Conservation (phyloP, 495 filamentous ascomycete genomes). For the Penicillium lagena region DNA sequence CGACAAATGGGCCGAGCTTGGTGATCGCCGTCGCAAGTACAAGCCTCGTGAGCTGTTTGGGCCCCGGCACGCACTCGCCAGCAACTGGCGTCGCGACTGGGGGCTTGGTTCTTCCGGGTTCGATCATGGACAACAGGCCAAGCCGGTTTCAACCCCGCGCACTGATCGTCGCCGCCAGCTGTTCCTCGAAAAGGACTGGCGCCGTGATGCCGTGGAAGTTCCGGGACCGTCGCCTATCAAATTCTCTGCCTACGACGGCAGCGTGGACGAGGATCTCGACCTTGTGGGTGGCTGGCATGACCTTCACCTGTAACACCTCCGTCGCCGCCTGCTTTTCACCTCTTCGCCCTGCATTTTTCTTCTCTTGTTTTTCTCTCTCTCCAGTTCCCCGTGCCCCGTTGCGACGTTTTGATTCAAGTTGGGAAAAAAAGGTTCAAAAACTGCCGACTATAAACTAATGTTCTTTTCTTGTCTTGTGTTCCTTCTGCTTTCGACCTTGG, state of each 20-base stretch:
- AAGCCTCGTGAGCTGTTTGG: conserved; percentile 40
- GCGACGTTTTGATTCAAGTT: conserved; percentile 17
- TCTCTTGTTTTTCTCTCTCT: conserved; percentile 3
- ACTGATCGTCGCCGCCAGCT: conserved; percentile 32
- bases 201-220: conserved; percentile 40
- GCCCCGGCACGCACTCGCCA: conserved; percentile 33
- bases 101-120: conserved; percentile 49
- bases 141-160: conserved; percentile 35
- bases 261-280: conserved; percentile 68
- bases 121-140: conserved; percentile 41
- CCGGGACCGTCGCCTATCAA: conserved; percentile 25
- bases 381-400: background rate
- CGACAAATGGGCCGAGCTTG: conserved; percentile 85
- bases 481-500: conserved; percentile 11
- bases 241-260: conserved; percentile 39
- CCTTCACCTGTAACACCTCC: conserved; percentile 37
- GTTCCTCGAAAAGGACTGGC: conserved; percentile 57
- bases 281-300: conserved; percentile 88
- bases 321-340: background rate
- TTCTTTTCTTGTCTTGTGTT: conserved; percentile 1
- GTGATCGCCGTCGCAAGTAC: conserved; percentile 68
- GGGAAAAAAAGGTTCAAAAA: conserved; percentile 23
- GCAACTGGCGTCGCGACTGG: conserved; percentile 44
- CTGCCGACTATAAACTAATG: conserved; percentile 22
- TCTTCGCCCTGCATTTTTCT: conserved; percentile 4